phyloP scores from a whole-genome alignment of 2,329 filamentous ascomycete genomes.

The Berkeleyomyces rouxiae region DNA sequence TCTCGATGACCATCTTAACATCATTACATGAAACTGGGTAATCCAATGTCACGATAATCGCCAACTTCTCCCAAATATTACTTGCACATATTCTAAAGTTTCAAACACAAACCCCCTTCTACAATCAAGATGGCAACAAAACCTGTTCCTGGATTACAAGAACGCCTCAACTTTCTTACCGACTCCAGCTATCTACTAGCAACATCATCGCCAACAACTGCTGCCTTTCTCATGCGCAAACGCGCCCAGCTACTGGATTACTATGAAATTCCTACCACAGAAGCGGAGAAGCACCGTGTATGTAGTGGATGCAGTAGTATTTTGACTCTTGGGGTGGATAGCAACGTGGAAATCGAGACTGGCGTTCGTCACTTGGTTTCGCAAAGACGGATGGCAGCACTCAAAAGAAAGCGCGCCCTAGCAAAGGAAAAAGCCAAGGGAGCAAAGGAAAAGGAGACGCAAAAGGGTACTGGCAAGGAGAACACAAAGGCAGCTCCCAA shows the following conservation, averaged over 20 bases:
- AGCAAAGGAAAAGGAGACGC: background rate
- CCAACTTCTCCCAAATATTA: background rate
- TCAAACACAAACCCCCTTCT: too few relatives aligned
- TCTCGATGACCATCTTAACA: background rate
- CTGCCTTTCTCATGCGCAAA: constrained; percentile 41
- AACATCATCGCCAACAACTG: constrained; percentile 35
- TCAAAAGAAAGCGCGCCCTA: background rate
- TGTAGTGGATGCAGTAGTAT: constrained; percentile 47
- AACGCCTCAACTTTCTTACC: constrained; percentile 24
- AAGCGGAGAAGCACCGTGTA: constrained; percentile 35
- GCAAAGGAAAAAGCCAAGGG: background rate
- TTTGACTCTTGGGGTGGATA: constrained; percentile 35
- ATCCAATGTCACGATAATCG: background rate
- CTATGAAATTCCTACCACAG: constrained; percentile 27
- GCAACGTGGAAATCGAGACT: constrained; percentile 13
- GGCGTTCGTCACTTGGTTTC: background rate
- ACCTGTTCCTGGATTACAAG: constrained; percentile 7
- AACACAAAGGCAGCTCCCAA: background rate
- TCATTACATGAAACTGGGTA: background rate
- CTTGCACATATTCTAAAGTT: too few relatives aligned
- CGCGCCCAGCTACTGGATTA: constrained; percentile 33
- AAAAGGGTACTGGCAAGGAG: background rate
- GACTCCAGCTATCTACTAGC: constrained; percentile 43
- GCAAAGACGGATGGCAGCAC: background rate
- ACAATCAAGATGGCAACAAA: background rate